Base-by-base conservation (phyloP, 192 early-diverging fungal genomes). In the Chytriomyces sp. region DNA sequence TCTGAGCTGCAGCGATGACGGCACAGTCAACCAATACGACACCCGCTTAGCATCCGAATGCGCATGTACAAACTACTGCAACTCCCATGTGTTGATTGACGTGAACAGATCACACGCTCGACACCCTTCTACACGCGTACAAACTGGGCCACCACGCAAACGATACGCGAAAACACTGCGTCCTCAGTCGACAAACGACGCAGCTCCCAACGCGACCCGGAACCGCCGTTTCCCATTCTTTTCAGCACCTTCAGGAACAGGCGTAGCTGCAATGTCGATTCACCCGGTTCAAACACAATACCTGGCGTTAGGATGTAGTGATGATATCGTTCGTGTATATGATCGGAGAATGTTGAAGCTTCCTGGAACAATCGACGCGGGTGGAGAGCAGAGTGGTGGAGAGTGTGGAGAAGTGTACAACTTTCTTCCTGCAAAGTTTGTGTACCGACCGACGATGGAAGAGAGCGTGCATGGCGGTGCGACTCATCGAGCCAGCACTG, bases 11-110 rank as follows among this genome's bases (percentile, higher is more conserved):
- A 60, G 50, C 24, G 76, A 77, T 24, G 76, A 77, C 61, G 76
- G 76, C 24, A 77, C 76, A 11, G 67, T 77, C 46, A 77, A 77
- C 46, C 66, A 77, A 59, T 77, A 69, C 50, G 76, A 77, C 24
- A 68, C 67, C 5, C 64, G 76, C 9, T 60, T 61, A 20, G 76
- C 64, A 6, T 46, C 65, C 7, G 49, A 46, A 8, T 77, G 76
- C 50, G 26, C 8, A 13, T 77, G 76, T 5, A 23, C 23, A 35
- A 47, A 60, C 59, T n/a, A 35, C 9, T 77, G 76, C 60, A 69
- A 53, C 66, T 50, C 11, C 16, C 62, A 43, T 53, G 61, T 53
- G 7, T 7, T 77, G n/a, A 67, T 77, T 46, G 67, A 77, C 18
- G 57, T 77, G 26, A 77, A 77, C 45, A 53, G 71, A 5, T 73